Base-by-base conservation (phyloP, 805 yeast species). In the Ogataea paraovalis region DNA sequence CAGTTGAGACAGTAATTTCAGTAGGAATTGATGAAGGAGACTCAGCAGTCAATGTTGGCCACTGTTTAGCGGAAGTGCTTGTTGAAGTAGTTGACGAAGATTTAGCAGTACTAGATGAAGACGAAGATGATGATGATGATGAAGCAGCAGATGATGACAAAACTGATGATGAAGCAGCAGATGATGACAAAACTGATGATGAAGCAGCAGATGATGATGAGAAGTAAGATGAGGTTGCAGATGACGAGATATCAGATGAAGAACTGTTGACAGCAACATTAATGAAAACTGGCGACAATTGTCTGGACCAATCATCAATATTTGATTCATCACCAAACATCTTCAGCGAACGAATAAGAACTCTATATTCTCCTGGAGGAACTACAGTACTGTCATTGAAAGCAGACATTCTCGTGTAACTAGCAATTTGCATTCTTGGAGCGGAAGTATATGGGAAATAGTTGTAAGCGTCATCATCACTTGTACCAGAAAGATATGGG, bases 221-320 rank as follows among this genome's bases (percentile, higher is more conserved):
- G 18, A 19, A 8, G 7, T 22, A 19, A 7, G 39, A 2, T 2
- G 39, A 37, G 18, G 23, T 7, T 12, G 39, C 8, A 7, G 39
- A 2, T 37, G 39, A 37, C 10, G 39, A 19, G 4, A n/a, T 2
- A 19, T 10, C 21, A 19, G 39, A 34, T 34, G 39, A 34, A 34
- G 22, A 14, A 18, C 13, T n/a, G n/a, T n/a, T n/a, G n/a, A n/a
- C n/a, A n/a, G n/a, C n/a, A n/a, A n/a, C n/a, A n/a, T n/a, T n/a
- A n/a, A n/a, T n/a, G n/a, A n/a, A n/a, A n/a, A 32, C 18, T 14
- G 34, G 21, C 10, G 55, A 47, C 12, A 45, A 10, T 16, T 33
- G 47, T 41, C 51, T 47, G 25, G 47, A 40, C 55, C 55, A 52
- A 34, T 32, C 43, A 27, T 52, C 42, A 19, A n/a, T n/a, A 20